A percentile compares a stretch with the other conserved stretches of the same genome.
Evolutionary conservation across 495 filamentous ascomycete species (phyloP).

Genomic region (Aspergillus asperescens): DNA sequence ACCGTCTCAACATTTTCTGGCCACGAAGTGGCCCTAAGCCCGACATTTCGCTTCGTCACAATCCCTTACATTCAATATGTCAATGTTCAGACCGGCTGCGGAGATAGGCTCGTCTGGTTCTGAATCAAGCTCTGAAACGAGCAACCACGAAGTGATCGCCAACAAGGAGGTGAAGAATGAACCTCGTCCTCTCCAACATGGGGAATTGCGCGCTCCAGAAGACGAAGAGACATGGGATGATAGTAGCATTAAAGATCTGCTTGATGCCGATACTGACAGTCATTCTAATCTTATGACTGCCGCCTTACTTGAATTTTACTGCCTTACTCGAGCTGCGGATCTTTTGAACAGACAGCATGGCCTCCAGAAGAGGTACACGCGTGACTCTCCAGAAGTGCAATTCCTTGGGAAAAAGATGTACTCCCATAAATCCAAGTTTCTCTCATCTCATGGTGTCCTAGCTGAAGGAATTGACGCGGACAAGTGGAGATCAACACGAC

Average conservation of each 20-base stretch:
- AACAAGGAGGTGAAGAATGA: background rate
- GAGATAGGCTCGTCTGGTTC: conserved; percentile 40
- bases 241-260: conserved; percentile 22
- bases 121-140: conserved; percentile 26
- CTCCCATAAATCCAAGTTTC: conserved; percentile 36
- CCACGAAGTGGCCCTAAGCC: conserved; percentile 1
- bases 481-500: conserved; percentile 30
- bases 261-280: conserved; percentile 28
- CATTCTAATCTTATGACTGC: conserved; percentile 44
- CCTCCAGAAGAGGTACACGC: conserved; percentile 30
- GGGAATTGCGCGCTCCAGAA: conserved; percentile 1
- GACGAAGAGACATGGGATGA: conserved; percentile 14
- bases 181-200: background rate
- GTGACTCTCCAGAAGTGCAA: conserved; percentile 41
- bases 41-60: background rate
- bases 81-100: conserved; percentile 41
- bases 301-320: conserved; percentile 43
- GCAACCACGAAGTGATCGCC: conserved; percentile 14
- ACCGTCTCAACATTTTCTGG: conserved; percentile 4
- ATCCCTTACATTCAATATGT: conserved; percentile 30
- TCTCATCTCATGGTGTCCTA: conserved; percentile 39
- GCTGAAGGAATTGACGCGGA: conserved; percentile 37
- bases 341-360: conserved; percentile 39
- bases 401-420: conserved; percentile 41
- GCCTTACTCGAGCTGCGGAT: conserved; percentile 41